These are phyloP conservation scores for Cladosporium velox DNA, from an alignment of 2,329 filamentous ascomycete genomes.

Conservation along the genomic window DNA sequence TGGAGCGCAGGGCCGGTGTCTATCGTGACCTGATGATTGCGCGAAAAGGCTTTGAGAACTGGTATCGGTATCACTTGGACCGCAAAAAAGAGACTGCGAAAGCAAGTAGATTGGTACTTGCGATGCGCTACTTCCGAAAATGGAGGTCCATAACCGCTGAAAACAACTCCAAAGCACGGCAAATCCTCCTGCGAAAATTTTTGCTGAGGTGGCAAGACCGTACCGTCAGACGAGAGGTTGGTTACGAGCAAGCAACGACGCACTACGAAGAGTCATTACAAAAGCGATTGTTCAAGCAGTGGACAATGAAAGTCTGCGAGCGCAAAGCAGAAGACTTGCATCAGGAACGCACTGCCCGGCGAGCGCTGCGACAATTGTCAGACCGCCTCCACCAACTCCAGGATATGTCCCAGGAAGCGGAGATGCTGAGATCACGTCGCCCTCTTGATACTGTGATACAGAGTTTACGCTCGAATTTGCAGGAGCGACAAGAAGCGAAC, in stretches of 20 bases:
- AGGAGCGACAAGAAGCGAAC: background rate
- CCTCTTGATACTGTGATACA: background rate
- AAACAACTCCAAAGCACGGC: slow-evolving; percentile 57
- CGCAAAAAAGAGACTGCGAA: background rate
- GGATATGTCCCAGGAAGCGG: slow-evolving; percentile 20
- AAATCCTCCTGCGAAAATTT: slow-evolving; percentile 57
- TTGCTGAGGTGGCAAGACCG: slow-evolving; percentile 56
- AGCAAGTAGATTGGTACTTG: slow-evolving; percentile 50
- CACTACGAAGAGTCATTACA: slow-evolving; percentile 33
- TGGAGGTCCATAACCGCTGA: slow-evolving; percentile 67
- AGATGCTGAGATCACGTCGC: slow-evolving; percentile 1
- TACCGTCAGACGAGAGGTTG: slow-evolving; percentile 31
- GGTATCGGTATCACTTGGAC: slow-evolving; percentile 7
- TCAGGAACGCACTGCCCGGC: slow-evolving; percentile 30
- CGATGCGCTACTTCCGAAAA: slow-evolving; percentile 67
- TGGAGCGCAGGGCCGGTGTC: slow-evolving; percentile 23
- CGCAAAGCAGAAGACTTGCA: slow-evolving; percentile 38
- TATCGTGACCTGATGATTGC: slow-evolving; percentile 13
- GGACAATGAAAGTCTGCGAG: slow-evolving; percentile 28
- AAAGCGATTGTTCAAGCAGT: slow-evolving; percentile 1
- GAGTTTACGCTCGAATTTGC: background rate
- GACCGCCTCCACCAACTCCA: slow-evolving; percentile 20
- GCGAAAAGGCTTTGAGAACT: slow-evolving; percentile 15
- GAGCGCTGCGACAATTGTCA: slow-evolving; percentile 15
- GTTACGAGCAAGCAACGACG: slow-evolving; percentile 30